Percentiles rank a stretch among this genome's conserved stretches.
Conservation (phyloP, 306 rosid species). For the Corylus americana region DNA sequence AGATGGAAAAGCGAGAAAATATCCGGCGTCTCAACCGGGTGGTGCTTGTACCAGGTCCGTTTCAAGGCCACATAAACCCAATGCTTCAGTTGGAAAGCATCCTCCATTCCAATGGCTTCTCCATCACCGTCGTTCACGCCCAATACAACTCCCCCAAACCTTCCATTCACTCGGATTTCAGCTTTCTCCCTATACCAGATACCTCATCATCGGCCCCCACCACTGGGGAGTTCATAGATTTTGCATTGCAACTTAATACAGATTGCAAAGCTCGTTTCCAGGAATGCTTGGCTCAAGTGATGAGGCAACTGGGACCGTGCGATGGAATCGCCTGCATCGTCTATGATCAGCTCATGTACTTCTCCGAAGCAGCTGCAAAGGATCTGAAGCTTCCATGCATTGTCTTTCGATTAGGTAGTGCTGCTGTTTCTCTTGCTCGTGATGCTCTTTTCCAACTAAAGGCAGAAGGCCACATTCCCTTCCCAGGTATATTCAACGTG, state of each 20-base stretch:
- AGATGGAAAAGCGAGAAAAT: background rate
- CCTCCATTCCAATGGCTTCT: constrained; percentile 45
- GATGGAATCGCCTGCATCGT: constrained; percentile 34
- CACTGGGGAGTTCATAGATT: constrained; percentile 7
- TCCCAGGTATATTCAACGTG: too few relatives aligned
- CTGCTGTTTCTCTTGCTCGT: constrained; percentile 32
- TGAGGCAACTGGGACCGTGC: background rate
- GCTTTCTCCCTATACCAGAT: constrained; percentile 34
- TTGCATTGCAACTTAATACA: constrained; percentile 15
- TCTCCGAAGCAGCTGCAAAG: constrained; percentile 26
- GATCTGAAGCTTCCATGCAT: constrained; percentile 35
- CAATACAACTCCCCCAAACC: constrained; percentile 41
- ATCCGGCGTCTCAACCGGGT: background rate
- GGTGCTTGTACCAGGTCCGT: constrained; percentile 34
- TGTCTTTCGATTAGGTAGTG: constrained; percentile 30
- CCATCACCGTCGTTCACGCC: constrained; percentile 40
- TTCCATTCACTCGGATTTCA: constrained; percentile 35
- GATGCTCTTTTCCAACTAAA: constrained; percentile 19
- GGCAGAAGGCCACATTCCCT: constrained; percentile 28
- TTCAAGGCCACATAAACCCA: constrained; percentile 43
- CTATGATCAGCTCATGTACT: constrained; percentile 38
- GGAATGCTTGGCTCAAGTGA: constrained; percentile 22
- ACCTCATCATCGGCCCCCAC: constrained; percentile 21
- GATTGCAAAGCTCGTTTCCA: constrained; percentile 28
- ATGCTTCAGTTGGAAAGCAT: constrained; percentile 39